These are phyloP conservation scores for Pythium utonaiense DNA, from an alignment of 352 stramenopile genomes.

Conservation along the genomic window DNA sequence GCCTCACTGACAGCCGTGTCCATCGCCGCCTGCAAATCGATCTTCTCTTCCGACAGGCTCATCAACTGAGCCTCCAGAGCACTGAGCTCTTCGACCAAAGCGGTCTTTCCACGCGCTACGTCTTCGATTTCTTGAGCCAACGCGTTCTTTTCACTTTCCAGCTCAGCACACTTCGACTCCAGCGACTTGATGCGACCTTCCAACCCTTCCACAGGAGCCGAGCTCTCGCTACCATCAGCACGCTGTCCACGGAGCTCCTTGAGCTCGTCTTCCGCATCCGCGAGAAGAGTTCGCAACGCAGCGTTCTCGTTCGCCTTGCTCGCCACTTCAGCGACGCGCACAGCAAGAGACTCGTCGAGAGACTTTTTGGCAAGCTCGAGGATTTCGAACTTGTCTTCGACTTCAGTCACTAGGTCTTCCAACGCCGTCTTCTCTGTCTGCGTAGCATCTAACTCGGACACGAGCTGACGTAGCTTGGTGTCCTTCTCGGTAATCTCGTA, in stretches of 20 bases:
- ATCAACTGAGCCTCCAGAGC: conserved; percentile 29
- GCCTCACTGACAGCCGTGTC: neutral
- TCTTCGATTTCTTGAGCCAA: neutral
- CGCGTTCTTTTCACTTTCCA: neutral
- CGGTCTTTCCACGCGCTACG: neutral
- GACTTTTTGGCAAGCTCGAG: conserved; percentile 17
- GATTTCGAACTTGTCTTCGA: conserved; percentile 19
- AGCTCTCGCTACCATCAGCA: neutral
- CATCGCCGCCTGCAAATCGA: conserved; percentile 12
- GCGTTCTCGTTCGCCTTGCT: conserved; percentile 10
- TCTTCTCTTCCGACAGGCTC: conserved; percentile 16
- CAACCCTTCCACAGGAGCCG: neutral
- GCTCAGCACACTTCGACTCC: conserved; percentile 3
- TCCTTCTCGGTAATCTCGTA: conserved; percentile 27
- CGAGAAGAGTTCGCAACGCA: conserved; percentile 9
- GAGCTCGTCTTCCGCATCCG: neutral
- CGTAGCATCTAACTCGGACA: conserved; percentile 16
- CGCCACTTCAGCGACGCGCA: conserved; percentile 11
- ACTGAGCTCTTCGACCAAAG: conserved; percentile 23
- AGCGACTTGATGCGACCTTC: conserved; percentile 3
- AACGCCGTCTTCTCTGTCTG: conserved; percentile 16
- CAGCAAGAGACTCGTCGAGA: conserved; percentile 11
- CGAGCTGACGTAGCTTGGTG: conserved; percentile 27
- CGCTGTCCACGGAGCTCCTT: conserved; percentile 1
- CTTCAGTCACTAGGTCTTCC: conserved; percentile 17